Base-by-base conservation (phyloP, 2,329 filamentous ascomycete genomes). In the Sarocladiaceae sp. region DNA sequence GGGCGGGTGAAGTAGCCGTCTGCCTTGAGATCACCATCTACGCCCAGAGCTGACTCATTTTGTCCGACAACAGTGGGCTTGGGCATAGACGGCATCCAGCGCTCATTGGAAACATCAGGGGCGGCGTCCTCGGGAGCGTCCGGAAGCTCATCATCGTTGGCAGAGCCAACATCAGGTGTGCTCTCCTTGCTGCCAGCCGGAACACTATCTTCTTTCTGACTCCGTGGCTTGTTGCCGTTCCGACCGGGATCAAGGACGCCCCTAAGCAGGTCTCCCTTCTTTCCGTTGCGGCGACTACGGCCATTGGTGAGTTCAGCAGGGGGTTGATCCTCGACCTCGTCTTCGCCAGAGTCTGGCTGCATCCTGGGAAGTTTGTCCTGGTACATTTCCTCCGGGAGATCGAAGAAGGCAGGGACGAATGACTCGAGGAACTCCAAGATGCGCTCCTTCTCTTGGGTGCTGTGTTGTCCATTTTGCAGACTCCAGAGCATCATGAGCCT, bases 1-100 rank as follows among this genome's bases (percentile, higher is more conserved):
- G 84, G 84, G 44, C 92, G 88, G 59, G 80, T 79, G 70, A 94
- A 96, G 53, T 88, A 85, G 50, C 91, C 88, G 55, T 96, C 90
- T 55, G 71, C 87, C 75, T 79, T 93, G 61, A 80, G 81, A 70
- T 78, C 84, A 63, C 78, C 82, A 58, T 80, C 83, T 35, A 73
- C 78, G 63, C 76, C 82, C 67, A 73, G 76, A 64, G 72, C 74
- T 60, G 61, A 80, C 71, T 73, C 86, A 71, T 69, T 80, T 25
- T 65, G 64, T 28, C 66, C 67, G 2, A 79, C 70, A 2, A 83
- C 77, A 15, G 77, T 77, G 1, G 80, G 76, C 39, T 76, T 75
- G 26, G 82, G 82, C 2, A 81, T 72, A 61, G 77, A 71, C 58
- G 82, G 84, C 71, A 90, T 71, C 86, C 84, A 79, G 59, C 80